Percentiles rank a stretch among this genome's conserved stretches.
Evolutionary conservation across 2,329 filamentous ascomycete genomes (phyloP).

Genomic region (Incumbomyces lentus): DNA sequence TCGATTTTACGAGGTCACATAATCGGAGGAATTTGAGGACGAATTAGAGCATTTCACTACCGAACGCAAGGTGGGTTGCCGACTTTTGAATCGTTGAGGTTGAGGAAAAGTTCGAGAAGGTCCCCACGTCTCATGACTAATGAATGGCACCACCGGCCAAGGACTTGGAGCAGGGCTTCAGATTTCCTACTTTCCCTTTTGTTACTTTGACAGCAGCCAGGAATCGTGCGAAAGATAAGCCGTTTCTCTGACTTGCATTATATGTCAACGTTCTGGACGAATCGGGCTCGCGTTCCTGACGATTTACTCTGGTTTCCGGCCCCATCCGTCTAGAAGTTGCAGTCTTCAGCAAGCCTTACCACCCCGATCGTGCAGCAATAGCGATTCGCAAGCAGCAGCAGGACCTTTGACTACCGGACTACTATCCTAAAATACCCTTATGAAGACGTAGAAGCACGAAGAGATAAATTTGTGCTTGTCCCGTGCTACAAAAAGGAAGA

Average conservation of each 20-base stretch:
- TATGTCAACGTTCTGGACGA: neutral
- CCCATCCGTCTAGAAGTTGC: too few species aligned
- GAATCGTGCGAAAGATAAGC: neutral
- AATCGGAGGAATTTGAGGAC: neutral
- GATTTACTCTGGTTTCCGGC: too few species aligned
- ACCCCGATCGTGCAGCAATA: too few species aligned
- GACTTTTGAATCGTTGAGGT: constrained; percentile 1
- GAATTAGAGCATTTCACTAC: neutral
- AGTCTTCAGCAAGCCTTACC: too few species aligned
- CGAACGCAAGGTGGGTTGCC: neutral
- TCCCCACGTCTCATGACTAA: neutral
- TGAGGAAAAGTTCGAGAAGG: neutral
- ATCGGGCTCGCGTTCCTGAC: too few species aligned
- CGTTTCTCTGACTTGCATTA: neutral
- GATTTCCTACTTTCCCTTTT: neutral
- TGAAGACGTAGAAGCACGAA: too few species aligned
- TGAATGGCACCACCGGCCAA: neutral
- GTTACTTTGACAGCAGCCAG: neutral
- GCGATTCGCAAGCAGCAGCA: too few species aligned
- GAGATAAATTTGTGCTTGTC: too few species aligned
- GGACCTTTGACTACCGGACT: too few species aligned
- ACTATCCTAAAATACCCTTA: too few species aligned
- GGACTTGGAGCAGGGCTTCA: too few species aligned
- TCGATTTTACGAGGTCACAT: neutral
- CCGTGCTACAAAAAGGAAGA: too few species aligned